Evolutionary conservation across 306 rosid genomes (phyloP).

Genomic region (barrel medic (Medicago truncatula)): MtrunA17r5.0-ANR NC_053046.1:7613501-7614000

Average conservation of each 20-base stretch:
- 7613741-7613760: slow-evolving; percentile 93
- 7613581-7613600: slow-evolving; percentile 52
- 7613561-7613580: slow-evolving; percentile 47
- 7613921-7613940: no score
- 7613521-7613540: slow-evolving; percentile 16
- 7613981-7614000: no score
- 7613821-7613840: background rate
- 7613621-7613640: slow-evolving; percentile 50
- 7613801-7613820: slow-evolving; percentile 61
- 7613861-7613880: background rate
- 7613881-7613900: no score
- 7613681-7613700: slow-evolving; percentile 58
- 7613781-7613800: slow-evolving; percentile 96
- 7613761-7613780: slow-evolving; percentile 78
- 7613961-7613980: no score
- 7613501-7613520: background rate
- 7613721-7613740: slow-evolving; percentile 75
- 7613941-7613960: no score
- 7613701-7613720: slow-evolving; percentile 53
- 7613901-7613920: no score
- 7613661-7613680: slow-evolving; percentile 62
- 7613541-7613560: slow-evolving; percentile 50
- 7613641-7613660: slow-evolving; percentile 68
- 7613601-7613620: slow-evolving; percentile 52
- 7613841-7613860: slow-evolving; percentile 22